Base-by-base conservation (phyloP, 2,329 filamentous ascomycete genomes). In the Phaeosphaeriaceae sp. region DNA sequence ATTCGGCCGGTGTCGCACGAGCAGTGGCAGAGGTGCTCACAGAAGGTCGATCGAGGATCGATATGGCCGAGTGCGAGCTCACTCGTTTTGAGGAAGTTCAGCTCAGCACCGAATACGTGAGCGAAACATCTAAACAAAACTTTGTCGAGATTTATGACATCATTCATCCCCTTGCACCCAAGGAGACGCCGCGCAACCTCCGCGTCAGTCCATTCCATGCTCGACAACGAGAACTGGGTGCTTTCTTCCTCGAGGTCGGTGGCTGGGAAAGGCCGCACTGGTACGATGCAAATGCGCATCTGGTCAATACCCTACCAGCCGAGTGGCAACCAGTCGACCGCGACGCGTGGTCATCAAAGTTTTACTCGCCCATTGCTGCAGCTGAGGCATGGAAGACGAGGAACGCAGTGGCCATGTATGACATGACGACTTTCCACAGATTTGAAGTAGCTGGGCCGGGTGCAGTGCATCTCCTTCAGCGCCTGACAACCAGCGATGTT, bases 91-190 rank as follows among this genome's bases (percentile, higher is more conserved):
- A 89, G 61, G 80, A 88, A 24, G 81, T 88, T 2, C 87, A 89
- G 65, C 78, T 88, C 9, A 84, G 81, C 1, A 82, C 77, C 0
- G 77, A 78, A 0, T 89, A 89, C 58, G 80, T 89, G 52, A 79
- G 72, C 23, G 86, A 89, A 74, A 89, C 87, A 0, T 85, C 84
- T 0, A 79, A 83, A 48, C 86, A 87, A 67, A 88, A 86, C 64
- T 89, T 89, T 51, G 82, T 86, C 23, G 87, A 89, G 62, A 82
- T 89, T 1, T 89, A 89, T 75, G 87, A 89, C 59, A 88, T 89
- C 42, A 61, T 89, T 0, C 87, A 89, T 58, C 87, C 87, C 0
- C 78, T 87, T 0, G 85, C 87, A 53, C 87, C 86, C 0, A 82
- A 82, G 26, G 78, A 83, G 0, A 87, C 84, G 0, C 87, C 86